phyloP scores from a whole-genome alignment of 2,329 filamentous ascomycete genomes.

The Aureobasidium sp. region DNA sequence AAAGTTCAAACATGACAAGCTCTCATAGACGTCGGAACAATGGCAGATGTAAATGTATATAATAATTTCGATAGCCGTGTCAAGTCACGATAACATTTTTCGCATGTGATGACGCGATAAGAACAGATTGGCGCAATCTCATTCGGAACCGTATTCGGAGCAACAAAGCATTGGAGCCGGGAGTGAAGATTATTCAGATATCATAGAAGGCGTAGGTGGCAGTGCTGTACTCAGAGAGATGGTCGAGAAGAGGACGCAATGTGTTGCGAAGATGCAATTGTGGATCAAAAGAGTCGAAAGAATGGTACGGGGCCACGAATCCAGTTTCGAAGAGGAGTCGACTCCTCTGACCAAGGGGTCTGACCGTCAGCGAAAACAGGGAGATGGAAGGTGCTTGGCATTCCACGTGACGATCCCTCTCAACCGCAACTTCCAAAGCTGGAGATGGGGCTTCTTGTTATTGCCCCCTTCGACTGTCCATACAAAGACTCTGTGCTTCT shows the following conservation, averaged over 20 bases:
- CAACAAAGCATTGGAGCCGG: background rate
- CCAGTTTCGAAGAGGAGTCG: background rate
- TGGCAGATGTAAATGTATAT: background rate
- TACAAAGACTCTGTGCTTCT: slow-evolving; percentile 4
- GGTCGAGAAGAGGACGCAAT: background rate
- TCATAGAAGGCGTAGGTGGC: background rate
- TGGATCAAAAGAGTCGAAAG: background rate
- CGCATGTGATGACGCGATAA: slow-evolving; percentile 5
- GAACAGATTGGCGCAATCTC: background rate
- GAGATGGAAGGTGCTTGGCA: slow-evolving; percentile 2
- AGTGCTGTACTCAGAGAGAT: background rate
- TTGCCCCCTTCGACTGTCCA: slow-evolving; percentile 7
- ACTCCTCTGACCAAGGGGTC: background rate
- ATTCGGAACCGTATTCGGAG: slow-evolving; percentile 3
- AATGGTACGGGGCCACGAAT: slow-evolving; percentile 7
- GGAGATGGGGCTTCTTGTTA: slow-evolving; percentile 9
- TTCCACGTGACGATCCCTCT: slow-evolving; percentile 3
- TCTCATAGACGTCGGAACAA: background rate
- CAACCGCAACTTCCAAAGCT: slow-evolving; percentile 10
- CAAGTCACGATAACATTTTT: background rate
- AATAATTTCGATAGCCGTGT: background rate
- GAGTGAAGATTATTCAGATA: too few relatives aligned
- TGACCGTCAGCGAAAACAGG: background rate
- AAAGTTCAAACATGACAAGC: slow-evolving; percentile 17
- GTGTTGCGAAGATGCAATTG: background rate